Percentiles rank a stretch among this genome's conserved stretches.
These are phyloP conservation scores for Fraxinus ornus DNA, from an alignment of 305 asterid species.

Conservation along the genomic window DNA sequence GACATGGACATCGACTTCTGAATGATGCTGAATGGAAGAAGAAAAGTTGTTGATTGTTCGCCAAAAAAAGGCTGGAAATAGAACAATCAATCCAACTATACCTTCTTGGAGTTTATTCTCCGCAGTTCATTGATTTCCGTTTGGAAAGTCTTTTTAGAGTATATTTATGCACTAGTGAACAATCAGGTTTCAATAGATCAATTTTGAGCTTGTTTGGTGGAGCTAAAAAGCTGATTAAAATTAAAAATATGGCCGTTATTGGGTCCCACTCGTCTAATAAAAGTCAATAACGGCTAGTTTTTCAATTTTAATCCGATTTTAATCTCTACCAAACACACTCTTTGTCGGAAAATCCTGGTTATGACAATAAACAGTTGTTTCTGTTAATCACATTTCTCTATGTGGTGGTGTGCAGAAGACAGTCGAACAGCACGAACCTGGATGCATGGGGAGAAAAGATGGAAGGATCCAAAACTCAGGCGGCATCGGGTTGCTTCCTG, in stretches of 20 bases:
- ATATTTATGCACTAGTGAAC: background rate
- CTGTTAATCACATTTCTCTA: background rate
- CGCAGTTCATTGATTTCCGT: background rate
- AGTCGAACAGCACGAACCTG: slow-evolving; percentile 46
- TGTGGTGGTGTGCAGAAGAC: background rate
- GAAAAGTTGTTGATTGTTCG: background rate
- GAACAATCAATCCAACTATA: background rate
- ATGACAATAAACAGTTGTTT: background rate
- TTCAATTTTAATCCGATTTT: too few species aligned
- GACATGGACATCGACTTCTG: background rate
- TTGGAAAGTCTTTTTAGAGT: background rate
- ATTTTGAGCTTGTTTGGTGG: too few species aligned
- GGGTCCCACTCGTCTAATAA: too few species aligned
- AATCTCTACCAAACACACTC: too few species aligned
- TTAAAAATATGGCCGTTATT: too few species aligned
- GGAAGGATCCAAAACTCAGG: slow-evolving; percentile 97
- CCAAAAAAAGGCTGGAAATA: background rate
- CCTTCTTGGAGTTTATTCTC: background rate
- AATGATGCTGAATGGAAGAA: background rate
- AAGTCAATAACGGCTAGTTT: too few species aligned
- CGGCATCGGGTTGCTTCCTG: slow-evolving; percentile 88
- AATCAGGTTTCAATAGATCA: background rate
- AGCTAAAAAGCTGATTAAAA: too few species aligned
- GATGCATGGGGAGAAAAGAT: slow-evolving; percentile 82
- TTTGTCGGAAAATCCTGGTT: background rate